These are phyloP conservation scores for Alternaria incomplexa DNA, from an alignment of 2,329 filamentous ascomycete genomes.

Conservation along the genomic window DNA sequence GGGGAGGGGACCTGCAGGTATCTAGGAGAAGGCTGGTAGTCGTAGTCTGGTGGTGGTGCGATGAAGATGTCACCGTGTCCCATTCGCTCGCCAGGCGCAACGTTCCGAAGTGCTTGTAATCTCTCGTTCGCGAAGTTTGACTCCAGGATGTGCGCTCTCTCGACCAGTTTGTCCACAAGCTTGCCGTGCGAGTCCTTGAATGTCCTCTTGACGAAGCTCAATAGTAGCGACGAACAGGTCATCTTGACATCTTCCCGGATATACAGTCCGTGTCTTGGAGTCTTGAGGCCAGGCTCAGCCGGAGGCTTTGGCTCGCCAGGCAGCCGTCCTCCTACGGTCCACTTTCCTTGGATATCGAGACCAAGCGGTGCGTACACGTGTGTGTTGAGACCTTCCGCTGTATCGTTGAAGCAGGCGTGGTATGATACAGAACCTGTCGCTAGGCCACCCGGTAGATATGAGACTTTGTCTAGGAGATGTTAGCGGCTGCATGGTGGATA, in stretches of 20 bases:
- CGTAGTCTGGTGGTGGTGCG: constrained; percentile 45
- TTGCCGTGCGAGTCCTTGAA: constrained; percentile 75
- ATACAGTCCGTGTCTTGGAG: constrained; percentile 73
- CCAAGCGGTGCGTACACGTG: constrained; percentile 85
- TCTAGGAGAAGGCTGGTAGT: constrained; percentile 23
- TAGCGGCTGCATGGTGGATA: not conserved
- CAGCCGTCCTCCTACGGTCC: constrained; percentile 74
- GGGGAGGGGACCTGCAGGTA: constrained; percentile 17
- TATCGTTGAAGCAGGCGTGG: constrained; percentile 79
- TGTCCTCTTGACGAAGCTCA: constrained; percentile 80
- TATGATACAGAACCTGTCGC: constrained; percentile 74
- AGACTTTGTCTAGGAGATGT: constrained; percentile 66
- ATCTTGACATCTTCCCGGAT: constrained; percentile 86
- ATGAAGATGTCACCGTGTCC: constrained; percentile 44
- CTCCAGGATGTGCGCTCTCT: constrained; percentile 46
- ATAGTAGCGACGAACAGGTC: constrained; percentile 78
- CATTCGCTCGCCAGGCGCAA: constrained; percentile 41
- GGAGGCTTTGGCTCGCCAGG: constrained; percentile 72
- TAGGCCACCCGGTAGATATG: constrained; percentile 72
- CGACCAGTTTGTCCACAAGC: constrained; percentile 64
- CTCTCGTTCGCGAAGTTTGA: constrained; percentile 42
- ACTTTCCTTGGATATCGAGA: constrained; percentile 78
- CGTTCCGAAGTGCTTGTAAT: constrained; percentile 36
- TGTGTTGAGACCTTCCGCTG: constrained; percentile 75
- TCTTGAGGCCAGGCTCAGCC: constrained; percentile 69